Evolutionary conservation across 1,284 basidiomycete genomes (phyloP).

Genomic region (Ceratobasidium sp.): DNA sequence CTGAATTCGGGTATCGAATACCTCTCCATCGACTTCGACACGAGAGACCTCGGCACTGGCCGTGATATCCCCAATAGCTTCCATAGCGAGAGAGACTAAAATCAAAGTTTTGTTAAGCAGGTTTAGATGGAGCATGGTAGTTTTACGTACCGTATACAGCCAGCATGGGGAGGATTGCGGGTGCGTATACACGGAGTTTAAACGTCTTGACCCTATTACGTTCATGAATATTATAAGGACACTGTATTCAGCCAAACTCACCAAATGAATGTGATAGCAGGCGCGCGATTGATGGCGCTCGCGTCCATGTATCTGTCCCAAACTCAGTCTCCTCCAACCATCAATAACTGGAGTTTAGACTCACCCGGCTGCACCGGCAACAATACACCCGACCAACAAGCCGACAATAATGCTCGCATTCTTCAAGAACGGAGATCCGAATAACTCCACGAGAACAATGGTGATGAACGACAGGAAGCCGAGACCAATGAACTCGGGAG

Average conservation of each 20-base stretch:
- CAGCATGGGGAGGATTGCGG: slow-evolving; percentile 82
- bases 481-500: slow-evolving; percentile 81
- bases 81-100: slow-evolving; percentile 74
- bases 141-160: slow-evolving; percentile 70
- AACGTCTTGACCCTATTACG: slow-evolving; percentile 75
- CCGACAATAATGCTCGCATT: slow-evolving; percentile 75
- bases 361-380: slow-evolving; percentile 76
- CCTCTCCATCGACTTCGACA: slow-evolving; percentile 67
- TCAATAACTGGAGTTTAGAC: slow-evolving; percentile 53
- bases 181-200: slow-evolving; percentile 78
- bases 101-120: background rate
- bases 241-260: slow-evolving; percentile 42
- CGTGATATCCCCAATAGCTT: slow-evolving; percentile 87
- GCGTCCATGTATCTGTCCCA: slow-evolving; percentile 48
- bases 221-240: background rate
- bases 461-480: slow-evolving; percentile 83
- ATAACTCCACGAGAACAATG: slow-evolving; percentile 75
- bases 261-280: slow-evolving; percentile 83
- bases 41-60: slow-evolving; percentile 83
- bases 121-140: background rate
- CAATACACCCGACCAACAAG: slow-evolving; percentile 76
- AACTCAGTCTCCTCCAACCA: background rate
- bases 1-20: slow-evolving; percentile 81
- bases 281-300: slow-evolving; percentile 64
- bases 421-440: slow-evolving; percentile 83